phyloP scores from a whole-genome alignment of 2,329 filamentous ascomycete genomes.

The Fusarium chlamydosporum region DNA sequence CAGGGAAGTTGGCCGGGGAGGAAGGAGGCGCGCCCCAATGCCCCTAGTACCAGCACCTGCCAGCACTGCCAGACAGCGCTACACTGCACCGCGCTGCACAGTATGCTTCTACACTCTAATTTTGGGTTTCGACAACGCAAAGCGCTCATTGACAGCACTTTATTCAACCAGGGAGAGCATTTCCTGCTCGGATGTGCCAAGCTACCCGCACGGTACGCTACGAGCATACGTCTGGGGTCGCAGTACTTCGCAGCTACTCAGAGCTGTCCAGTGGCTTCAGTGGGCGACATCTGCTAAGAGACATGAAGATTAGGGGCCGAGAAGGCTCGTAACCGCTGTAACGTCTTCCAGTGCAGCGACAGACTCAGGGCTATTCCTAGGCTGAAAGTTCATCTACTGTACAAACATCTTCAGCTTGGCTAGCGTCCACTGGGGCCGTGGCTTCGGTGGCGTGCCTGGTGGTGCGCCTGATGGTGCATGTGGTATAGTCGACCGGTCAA shows the following conservation, averaged over 20 bases:
- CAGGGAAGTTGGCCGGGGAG: slow-evolving; percentile 48
- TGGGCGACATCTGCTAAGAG: not conserved
- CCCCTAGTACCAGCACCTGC: slow-evolving; percentile 9
- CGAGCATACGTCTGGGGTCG: slow-evolving; percentile 33
- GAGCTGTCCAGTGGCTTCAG: not conserved
- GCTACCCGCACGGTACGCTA: slow-evolving; percentile 46
- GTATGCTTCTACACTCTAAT: slow-evolving; percentile 34
- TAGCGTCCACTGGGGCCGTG: slow-evolving; percentile 49
- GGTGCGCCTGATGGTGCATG: slow-evolving; percentile 41
- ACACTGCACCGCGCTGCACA: slow-evolving; percentile 31
- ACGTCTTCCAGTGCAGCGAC: slow-evolving; percentile 2
- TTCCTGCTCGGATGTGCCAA: slow-evolving; percentile 41
- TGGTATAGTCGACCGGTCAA: slow-evolving; percentile 37
- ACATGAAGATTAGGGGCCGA: slow-evolving; percentile 1
- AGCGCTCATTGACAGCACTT: slow-evolving; percentile 23
- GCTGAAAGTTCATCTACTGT: slow-evolving; percentile 23
- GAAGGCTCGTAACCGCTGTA: slow-evolving; percentile 2
- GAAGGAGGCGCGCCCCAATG: slow-evolving; percentile 33
- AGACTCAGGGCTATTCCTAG: slow-evolving; percentile 1
- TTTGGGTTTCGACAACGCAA: slow-evolving; percentile 26
- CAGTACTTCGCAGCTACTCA: slow-evolving; percentile 39
- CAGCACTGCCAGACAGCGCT: slow-evolving; percentile 32
- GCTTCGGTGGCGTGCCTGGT: slow-evolving; percentile 49
- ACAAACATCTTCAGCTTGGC: slow-evolving; percentile 36
- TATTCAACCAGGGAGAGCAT: slow-evolving; percentile 32